Evolutionary conservation across 2,329 filamentous ascomycete species (phyloP).

Genomic region (Hymenoscyphus occultus): DNA sequence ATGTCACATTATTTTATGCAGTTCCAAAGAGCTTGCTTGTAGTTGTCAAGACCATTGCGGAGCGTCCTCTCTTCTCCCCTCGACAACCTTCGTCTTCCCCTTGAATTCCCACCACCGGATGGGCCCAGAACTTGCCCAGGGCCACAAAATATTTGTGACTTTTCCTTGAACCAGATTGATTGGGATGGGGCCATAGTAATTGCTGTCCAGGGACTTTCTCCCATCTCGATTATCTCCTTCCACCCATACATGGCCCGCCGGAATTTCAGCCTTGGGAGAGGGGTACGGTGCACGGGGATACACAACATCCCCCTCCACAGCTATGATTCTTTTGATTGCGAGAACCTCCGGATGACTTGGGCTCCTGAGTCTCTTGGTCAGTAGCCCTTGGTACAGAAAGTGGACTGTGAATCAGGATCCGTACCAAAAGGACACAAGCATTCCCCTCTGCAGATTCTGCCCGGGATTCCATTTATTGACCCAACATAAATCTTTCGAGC

Average conservation of each 20-base stretch:
- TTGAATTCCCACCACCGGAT: constrained; percentile 55
- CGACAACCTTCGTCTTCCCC: constrained; percentile 42
- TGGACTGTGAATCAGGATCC: constrained; percentile 20
- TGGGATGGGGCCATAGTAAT: constrained; percentile 83
- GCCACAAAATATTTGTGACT: constrained; percentile 70
- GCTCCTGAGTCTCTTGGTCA: constrained; percentile 48
- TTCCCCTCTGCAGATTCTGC: constrained; percentile 61
- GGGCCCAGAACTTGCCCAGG: constrained; percentile 55
- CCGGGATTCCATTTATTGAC: constrained; percentile 58
- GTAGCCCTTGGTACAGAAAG: constrained; percentile 1
- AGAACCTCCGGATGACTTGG: constrained; percentile 67
- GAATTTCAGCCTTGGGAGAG: constrained; percentile 58
- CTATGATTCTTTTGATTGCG: constrained; percentile 81
- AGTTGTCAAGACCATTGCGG: constrained; percentile 11
- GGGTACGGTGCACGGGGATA: constrained; percentile 61
- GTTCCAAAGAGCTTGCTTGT: too few relatives aligned
- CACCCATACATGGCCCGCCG: constrained; percentile 87
- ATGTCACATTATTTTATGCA: too few relatives aligned
- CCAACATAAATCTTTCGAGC: constrained; percentile 53
- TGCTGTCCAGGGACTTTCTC: constrained; percentile 74
- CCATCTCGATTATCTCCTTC: constrained; percentile 72
- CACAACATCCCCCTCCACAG: constrained; percentile 74
- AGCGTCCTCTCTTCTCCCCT: constrained; percentile 29
- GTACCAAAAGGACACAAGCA: constrained; percentile 70
- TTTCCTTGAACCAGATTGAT: constrained; percentile 71